These are phyloP conservation scores for Xylaria nigripes DNA, from an alignment of 495 filamentous ascomycete species.

Conservation along the genomic window DNA sequence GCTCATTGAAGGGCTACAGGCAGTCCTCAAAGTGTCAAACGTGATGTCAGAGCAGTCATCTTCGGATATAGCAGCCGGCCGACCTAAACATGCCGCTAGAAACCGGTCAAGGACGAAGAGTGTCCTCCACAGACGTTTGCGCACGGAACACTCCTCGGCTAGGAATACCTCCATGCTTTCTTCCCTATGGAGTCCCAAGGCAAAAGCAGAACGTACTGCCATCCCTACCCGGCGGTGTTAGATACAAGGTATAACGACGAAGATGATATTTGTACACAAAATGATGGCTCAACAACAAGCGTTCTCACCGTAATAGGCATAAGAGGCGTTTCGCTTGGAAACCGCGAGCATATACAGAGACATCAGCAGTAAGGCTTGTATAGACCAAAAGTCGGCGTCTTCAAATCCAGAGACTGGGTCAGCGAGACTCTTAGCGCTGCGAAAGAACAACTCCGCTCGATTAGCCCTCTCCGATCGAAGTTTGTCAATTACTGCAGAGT, in stretches of 20 bases:
- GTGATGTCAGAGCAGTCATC: conserved; percentile 50
- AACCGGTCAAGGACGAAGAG: conserved; percentile 56
- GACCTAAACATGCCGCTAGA: conserved; percentile 49
- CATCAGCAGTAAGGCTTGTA: conserved; percentile 55
- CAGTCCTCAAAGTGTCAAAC: conserved; percentile 27
- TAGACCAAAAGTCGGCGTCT: conserved; percentile 55
- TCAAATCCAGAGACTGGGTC: conserved; percentile 51
- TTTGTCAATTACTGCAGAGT: conserved; percentile 44
- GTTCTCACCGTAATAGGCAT: conserved; percentile 47
- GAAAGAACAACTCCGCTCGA: conserved; percentile 52
- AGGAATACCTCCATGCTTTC: conserved; percentile 50
- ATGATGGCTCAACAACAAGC: not conserved
- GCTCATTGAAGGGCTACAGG: conserved; percentile 11
- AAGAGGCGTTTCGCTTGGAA: conserved; percentile 52
- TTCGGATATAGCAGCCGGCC: conserved; percentile 53
- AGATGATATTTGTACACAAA: not conserved
- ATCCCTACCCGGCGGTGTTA: conserved; percentile 39
- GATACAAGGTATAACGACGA: not conserved
- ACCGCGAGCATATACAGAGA: conserved; percentile 50
- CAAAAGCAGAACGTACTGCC: conserved; percentile 54
- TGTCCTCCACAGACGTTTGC: conserved; percentile 52
- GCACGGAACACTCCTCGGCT: conserved; percentile 33
- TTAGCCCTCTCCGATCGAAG: conserved; percentile 37
- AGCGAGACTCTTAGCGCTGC: conserved; percentile 46
- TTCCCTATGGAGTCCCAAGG: conserved; percentile 53